Evolutionary conservation across 257 asterid species (phyloP), one percentile per base, ranked within the genome.

Genomic region (Leptodermis oblonga): DNA sequence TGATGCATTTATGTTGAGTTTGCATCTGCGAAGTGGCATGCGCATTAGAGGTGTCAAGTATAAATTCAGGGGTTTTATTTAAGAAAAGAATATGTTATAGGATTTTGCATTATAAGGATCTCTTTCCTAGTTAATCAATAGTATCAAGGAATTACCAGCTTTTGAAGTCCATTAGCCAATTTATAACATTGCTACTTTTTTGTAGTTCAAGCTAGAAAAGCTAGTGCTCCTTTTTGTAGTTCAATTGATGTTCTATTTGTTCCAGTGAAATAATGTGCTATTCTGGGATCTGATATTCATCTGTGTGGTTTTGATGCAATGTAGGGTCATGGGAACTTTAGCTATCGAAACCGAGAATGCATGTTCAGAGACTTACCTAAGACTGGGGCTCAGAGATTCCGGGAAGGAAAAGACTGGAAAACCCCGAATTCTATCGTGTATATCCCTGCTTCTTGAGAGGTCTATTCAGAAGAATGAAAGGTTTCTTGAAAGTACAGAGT

Each of bases 381-480:
- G 83, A 41, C 72, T 92, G 70, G 98, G 98, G 46, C 86, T 92
- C 64, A 76, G 73, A 58, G 82, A 70, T 63, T 78, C 82, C 39
- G 65, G 81, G 59, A 87, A 82, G 75, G 86, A 70, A 62, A 82
- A 63, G 26, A 13, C 80, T 28, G 82, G 82, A 73, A 90, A 86
- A 68, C 99, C 99, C 41, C 86, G 49, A 73, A 79, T 87, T 52
- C 62, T 93, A 53, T 82, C 96, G 12, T 84, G 83, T 63, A 76
- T 93, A 54, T 84, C 95, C 5, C 64, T 84, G 13, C 73, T 89
- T 71, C 89, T 93, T 43, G 97, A 93, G 79, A 86, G 85, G 43
- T 76, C 86, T 43, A 82, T 90, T 59, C 75, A 82, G 78, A 79
- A 75, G 77, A 87, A 86, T 3, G 99, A 89, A 62, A 80, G 79